Conservation (phyloP, 495 filamentous ascomycete species). For the Talaromyces liani region DNA sequence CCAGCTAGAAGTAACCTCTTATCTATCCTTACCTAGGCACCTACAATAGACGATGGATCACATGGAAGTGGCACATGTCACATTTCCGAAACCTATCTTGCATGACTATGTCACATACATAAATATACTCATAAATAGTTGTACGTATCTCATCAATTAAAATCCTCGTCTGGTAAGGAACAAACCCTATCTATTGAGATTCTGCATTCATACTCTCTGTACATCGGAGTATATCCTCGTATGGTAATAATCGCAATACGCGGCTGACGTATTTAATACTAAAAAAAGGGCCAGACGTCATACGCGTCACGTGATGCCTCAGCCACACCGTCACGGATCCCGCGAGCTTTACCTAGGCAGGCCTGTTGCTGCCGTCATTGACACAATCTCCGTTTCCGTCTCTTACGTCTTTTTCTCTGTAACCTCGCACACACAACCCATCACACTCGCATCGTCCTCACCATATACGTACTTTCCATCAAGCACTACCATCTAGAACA, state of each 20-base stretch:
- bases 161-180: background rate
- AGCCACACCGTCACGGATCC: slow-evolving; percentile 3
- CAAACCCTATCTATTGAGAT: too few species aligned
- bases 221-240: background rate
- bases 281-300: slow-evolving; percentile 1
- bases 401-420: background rate
- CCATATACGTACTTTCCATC: background rate
- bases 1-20: background rate
- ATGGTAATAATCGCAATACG: background rate
- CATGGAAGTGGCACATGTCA: slow-evolving; percentile 2
- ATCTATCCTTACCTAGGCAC: background rate
- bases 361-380: slow-evolving; percentile 7
- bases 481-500: background rate
- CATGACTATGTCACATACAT: background rate
- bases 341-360: background rate
- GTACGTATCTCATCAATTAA: background rate
- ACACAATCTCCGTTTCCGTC: slow-evolving; percentile 3
- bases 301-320: slow-evolving; percentile 2
- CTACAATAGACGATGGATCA: background rate
- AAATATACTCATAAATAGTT: too few species aligned
- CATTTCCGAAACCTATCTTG: background rate
- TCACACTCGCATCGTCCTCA: background rate
- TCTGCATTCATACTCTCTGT: too few species aligned
- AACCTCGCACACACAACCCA: slow-evolving; percentile 2
- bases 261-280: background rate